Evolutionary conservation across 345 rosid species (phyloP), one percentile per base, ranked within the genome.

Genomic region (Raphanus sativus): DNA sequence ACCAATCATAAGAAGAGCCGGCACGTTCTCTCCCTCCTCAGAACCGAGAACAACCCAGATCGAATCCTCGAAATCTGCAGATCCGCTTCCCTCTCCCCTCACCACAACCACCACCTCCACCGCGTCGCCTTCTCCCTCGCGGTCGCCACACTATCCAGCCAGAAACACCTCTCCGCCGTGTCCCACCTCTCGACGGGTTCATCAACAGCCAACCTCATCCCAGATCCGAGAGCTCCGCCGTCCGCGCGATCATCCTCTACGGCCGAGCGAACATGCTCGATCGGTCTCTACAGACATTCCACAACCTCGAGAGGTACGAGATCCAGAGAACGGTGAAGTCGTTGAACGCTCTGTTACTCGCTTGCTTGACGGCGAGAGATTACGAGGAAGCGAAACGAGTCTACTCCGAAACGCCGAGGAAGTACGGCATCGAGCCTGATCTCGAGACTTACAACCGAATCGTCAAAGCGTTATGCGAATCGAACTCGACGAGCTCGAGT

Each of bases 211-310:
- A 97, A 54, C 87, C 91, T 7, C 82, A 91, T 76, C 84, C 88
- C 69, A 81, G 75, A 50, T 80, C 85, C 8, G 93, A 89, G 67
- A 87, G 85, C 5, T 91, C 86, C 78, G 81, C 83, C 3, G 77
- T 83, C 61, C 96, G 89, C 65, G 86, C 89, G 7, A 86, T 91
- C 67, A 33, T 89, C 69, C 85, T 95, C 12, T 95, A 82, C 80
- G 99, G 97, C 15, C 84, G 90, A 77, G 97, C 96, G 5, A 86
- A 85, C 52, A 91, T 91, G 99, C 54, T 87, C 38, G 85, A 87
- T 17, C 89, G 84, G 63, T 89, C 97, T 13, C n/a, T 88, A 50
- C 66, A 79, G 6, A 84, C 88, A 7, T 92, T 91, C 75, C 71
- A 77, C 58, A 80, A 89, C 40, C 77, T 85, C 52, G 86, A 90